These are phyloP conservation scores for Colletotrichum sp. DNA, from an alignment of 2,329 filamentous ascomycete species.

Conservation along the genomic window DNA sequence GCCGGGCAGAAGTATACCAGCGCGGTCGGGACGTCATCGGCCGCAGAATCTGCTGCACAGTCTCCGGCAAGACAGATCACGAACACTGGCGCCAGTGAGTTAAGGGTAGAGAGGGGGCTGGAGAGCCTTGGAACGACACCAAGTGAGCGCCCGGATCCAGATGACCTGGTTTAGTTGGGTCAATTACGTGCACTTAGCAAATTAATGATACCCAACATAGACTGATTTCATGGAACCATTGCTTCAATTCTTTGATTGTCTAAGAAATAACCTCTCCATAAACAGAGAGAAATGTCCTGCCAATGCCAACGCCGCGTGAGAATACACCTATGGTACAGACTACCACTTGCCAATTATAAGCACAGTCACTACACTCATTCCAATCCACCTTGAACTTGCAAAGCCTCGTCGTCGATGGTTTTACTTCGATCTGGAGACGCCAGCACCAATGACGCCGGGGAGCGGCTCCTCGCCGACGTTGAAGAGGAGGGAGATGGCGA, in stretches of 20 bases:
- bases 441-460: conserved; percentile 94
- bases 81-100: conserved; percentile 22
- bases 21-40: conserved; percentile 35
- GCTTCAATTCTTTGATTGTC: conserved; percentile 22
- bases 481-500: conserved; percentile 80
- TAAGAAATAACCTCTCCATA: conserved; percentile 24
- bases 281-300: conserved; percentile 26
- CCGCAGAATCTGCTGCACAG: conserved; percentile 6
- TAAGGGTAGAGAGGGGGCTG: conserved; percentile 43
- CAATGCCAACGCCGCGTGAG: conserved; percentile 28
- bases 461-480: conserved; percentile 86
- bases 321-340: conserved; percentile 34
- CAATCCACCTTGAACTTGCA: not conserved
- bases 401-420: not conserved
- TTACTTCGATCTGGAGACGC: conserved; percentile 78
- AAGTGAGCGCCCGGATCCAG: conserved; percentile 32
- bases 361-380: conserved; percentile 12
- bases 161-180: conserved; percentile 29
- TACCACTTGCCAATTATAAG: conserved; percentile 22
- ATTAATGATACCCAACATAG: conserved; percentile 25
- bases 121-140: conserved; percentile 55
- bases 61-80: conserved; percentile 23
- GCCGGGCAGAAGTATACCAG: conserved; percentile 71
- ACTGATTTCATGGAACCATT: not conserved
- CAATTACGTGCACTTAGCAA: not conserved